Evolutionary conservation across 257 asterid species (phyloP), one percentile per base, ranked within the genome.

Genomic region (Gentiana macrophylla): DNA sequence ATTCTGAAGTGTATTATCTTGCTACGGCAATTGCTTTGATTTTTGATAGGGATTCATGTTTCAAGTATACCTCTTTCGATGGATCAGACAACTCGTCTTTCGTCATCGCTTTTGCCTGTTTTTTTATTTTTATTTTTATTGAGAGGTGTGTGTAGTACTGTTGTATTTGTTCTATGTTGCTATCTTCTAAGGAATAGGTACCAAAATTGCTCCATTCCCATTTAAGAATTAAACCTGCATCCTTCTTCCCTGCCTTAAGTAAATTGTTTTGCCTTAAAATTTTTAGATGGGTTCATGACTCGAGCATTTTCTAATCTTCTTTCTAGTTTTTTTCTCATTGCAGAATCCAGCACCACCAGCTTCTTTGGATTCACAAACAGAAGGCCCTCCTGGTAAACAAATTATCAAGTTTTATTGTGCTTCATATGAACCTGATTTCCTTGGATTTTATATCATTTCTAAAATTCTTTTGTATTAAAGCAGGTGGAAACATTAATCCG

Each of bases 301-400:
- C 46, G 9, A 41, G 46, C 9, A 41, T 3, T 41, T 41, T 41
- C 46, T 61, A 24, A 69, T 24, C 24, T 37, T 34, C 15, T 56
- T 10, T 57, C n/a, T 71, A 12, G 35, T 34, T 24, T 10, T 56
- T 9, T 56, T 4, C 1, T 56, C 56, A 37, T 54, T 79, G 76
- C 86, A 87, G 94, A 70, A 64, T 70, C 12, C 80, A 12, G 49
- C 60, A 32, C 62, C 77, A 24, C 65, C 70, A 2, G 60, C 37
- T 46, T 58, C 53, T 34, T 57, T 56, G 35, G 12, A 74, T n/a
- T 67, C 45, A n/a, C 84, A 65, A 56, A 73, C 45, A 37, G 80
- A 72, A 69, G 66, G 59, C 65, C 60, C 75, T 50, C 53, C 70
- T 67, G 94, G 92, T 83, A 54, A 57, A 0, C 46, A 50, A 9